These are phyloP conservation scores for Tuber microsphaerosporum DNA, from an alignment of 495 filamentous ascomycete genomes.

Conservation along the genomic window DNA sequence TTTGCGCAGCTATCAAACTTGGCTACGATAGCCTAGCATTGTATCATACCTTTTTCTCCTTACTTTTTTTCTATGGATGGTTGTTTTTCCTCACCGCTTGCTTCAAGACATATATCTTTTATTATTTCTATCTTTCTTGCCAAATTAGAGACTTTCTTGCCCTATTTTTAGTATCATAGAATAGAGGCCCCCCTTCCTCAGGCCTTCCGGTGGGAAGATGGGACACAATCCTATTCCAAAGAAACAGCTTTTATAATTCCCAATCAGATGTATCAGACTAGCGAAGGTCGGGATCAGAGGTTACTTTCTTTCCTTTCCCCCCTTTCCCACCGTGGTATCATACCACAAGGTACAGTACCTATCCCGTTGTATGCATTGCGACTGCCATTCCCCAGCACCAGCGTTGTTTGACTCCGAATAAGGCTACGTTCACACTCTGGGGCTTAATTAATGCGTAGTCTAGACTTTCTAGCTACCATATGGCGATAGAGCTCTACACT, in stretches of 20 bases:
- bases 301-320: background rate
- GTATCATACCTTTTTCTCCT: background rate
- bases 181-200: background rate
- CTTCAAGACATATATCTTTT: background rate
- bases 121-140: background rate
- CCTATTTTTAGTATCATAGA: background rate
- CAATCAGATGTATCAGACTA: background rate
- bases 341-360: background rate
- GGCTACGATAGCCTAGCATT: background rate
- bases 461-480: no score
- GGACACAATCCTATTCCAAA: background rate
- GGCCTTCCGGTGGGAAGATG: background rate
- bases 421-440: no score
- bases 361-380: no score
- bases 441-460: no score
- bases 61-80: background rate
- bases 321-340: background rate
- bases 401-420: no score
- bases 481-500: no score
- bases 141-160: background rate
- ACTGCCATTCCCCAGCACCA: no score
- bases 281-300: background rate
- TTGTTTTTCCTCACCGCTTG: background rate
- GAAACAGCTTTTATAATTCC: background rate
- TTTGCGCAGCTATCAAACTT: background rate